Base-by-base conservation (phyloP, 495 filamentous ascomycete genomes). In the Oidiodendron maius region DNA sequence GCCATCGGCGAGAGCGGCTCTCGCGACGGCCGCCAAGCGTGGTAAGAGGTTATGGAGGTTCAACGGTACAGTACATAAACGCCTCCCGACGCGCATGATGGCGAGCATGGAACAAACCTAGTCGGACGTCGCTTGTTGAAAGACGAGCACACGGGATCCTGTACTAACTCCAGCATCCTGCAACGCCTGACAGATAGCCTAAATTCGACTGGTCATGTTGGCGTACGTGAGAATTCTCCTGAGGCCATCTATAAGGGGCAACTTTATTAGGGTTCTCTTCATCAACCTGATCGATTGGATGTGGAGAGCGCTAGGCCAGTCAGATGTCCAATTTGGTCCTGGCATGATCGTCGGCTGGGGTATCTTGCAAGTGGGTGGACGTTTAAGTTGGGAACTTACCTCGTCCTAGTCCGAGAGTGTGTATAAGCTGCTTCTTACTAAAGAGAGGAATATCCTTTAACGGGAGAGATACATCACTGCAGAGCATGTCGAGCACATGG, bases 41-140 rank as follows among this genome's bases (percentile, higher is more conserved):
- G 50, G 8, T 0, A 48, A 4, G 0, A 65, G 53, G 11, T 59
- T 65, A 4, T 63, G 52, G 1, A 63, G 53, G 37, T 82, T 77
- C 5, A 84, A 46, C 0, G 80, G 78, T 1, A n/a, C n/a, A n/a
- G n/a, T n/a, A 81, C 56, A 43, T 81, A 82, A 2, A 67, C 50
- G 3, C 55, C 69, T 0, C 76, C 78, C 23, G 75, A 15, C n/a
- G 0, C 68, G 62, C 51, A 73, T 39, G 35, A 82, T 72, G 5
- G 74, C 79, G 0, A 83, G 65, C 24, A 82, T 47, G 0, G 77
- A 78, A n/a, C 58, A 69, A 12, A 75, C 53, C 68, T 66, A 77
- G 28, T 77, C 65, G 0, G 60, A 6, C 1, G 55, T 17, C 0
- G 77, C 51, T 12, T 65, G 43, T 34, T 65, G 64, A 40, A 61